These are phyloP conservation scores for Pichia paraexigua DNA, from an alignment of 805 yeast species.

Conservation along the genomic window DNA sequence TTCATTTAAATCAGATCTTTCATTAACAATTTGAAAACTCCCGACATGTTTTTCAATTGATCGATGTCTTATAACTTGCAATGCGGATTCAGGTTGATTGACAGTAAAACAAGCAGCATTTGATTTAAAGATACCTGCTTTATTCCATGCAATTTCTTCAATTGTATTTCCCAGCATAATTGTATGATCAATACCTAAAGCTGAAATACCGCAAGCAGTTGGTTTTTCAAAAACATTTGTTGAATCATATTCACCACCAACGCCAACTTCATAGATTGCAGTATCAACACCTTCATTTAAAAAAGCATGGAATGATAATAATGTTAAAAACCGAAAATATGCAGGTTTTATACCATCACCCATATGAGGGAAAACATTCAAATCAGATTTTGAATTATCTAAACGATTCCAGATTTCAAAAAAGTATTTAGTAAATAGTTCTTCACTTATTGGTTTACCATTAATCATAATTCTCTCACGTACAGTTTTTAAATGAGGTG, in stretches of 20 bases:
- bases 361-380: conserved; percentile 62
- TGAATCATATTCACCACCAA: conserved; percentile 97
- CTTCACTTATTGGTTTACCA: conserved; percentile 78
- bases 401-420: conserved; percentile 90
- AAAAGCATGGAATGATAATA: conserved; percentile 86
- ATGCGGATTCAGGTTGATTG: conserved; percentile 42
- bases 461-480: conserved; percentile 85
- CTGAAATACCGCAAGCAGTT: conserved; percentile 74
- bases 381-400: conserved; percentile 42
- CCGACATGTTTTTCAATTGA: conserved; percentile 55
- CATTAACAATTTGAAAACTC: conserved; percentile 44
- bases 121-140: conserved; percentile 82
- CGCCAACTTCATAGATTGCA: conserved; percentile 96
- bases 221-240: conserved; percentile 81
- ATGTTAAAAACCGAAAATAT: conserved; percentile 84
- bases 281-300: conserved; percentile 83
- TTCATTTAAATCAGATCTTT: conserved; percentile 32
- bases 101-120: conserved; percentile 63
- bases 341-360: conserved; percentile 73
- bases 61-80: conserved; percentile 50
- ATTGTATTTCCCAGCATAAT: conserved; percentile 79
- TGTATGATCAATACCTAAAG: conserved; percentile 90
- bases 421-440: conserved; percentile 76
- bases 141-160: conserved; percentile 91
- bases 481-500: conserved; percentile 91